Evolutionary conservation across 2,329 filamentous ascomycete species (phyloP), one percentile per base, ranked within the genome.

Genomic region (Fusarium concolor): DNA sequence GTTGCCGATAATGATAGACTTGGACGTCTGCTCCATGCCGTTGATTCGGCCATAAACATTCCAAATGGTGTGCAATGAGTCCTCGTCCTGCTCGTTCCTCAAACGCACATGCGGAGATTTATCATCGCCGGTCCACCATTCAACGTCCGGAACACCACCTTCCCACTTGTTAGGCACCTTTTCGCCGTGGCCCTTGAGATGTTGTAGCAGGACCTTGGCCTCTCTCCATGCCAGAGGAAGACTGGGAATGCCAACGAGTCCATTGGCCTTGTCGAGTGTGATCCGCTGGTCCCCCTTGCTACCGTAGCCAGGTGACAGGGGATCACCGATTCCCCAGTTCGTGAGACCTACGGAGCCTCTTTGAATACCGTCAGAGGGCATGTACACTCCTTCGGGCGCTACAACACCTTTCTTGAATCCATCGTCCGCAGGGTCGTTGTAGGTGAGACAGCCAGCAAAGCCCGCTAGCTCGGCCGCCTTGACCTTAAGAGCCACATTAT

Each of bases 211-310:
- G 22, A 88, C 85, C 76, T 96, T 89, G 1, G 96, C 95, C 78
- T 98, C 93, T 68, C 92, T 87, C 93, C 93, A 97, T 8, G 95
- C 87, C 20, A 99, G 83, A 2, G 96, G 96, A 46, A 99, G 81
- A 77, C 94, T 97, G 0, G 96, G 96, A 43, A 98, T 98, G 51
- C 90, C 87, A 24, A 90, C 87, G 15, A 99, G 83, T 0, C 89
- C 94, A 3, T 87, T 81, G 44, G 91, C 91, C 49, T 95, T 87
- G 22, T 91, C 87, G 20, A 89, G 86, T 49, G 87, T 84, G 73
- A 96, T 83, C 49, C 93, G 87, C 41, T 87, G 81, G 9, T 87
- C 86, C 70, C 87, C 84, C 44, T 86, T 89, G 78, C 91, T 94
- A 60, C 92, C 90, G 84, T 89, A 94, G 6, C 94, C 94, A 4